A percentile compares a stretch with the other conserved stretches of the same genome.
Conservation (phyloP, 2,329 filamentous ascomycete species). For the Aspergillus felis region DNA sequence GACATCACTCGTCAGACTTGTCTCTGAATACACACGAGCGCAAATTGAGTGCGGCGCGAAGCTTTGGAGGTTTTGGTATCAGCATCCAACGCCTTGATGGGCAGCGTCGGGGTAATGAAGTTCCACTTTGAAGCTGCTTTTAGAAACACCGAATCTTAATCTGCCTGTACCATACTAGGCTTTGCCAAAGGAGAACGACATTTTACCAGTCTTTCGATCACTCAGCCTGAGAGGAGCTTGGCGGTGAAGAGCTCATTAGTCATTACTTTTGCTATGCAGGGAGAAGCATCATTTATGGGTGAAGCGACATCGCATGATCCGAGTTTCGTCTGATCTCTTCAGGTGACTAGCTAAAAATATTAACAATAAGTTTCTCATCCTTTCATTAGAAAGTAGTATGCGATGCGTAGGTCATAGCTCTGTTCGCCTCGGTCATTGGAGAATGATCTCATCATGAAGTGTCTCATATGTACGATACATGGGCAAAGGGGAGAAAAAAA, state of each 20-base stretch:
- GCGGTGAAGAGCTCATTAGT: neutral
- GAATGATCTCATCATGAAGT: neutral
- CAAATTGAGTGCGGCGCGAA: neutral
- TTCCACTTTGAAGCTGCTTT: neutral
- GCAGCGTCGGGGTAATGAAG: neutral
- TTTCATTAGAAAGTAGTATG: neutral
- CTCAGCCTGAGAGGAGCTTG: neutral
- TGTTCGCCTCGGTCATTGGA: neutral
- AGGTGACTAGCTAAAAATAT: neutral
- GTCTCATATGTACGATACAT: neutral
- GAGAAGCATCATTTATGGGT: too few species aligned
- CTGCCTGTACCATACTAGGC: too few species aligned
- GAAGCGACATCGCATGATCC: neutral
- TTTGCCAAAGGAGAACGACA: neutral
- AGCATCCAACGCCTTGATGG: neutral
- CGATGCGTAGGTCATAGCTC: neutral
- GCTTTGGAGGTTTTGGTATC: too few species aligned
- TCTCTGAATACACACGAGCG: too few species aligned
- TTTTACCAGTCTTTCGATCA: too few species aligned
- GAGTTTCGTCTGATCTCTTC: neutral
- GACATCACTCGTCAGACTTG: neutral
- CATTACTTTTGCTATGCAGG: neutral
- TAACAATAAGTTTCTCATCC: neutral
- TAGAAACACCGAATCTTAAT: neutral
- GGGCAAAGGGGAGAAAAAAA: neutral